Evolutionary conservation across 306 rosid species (phyloP).

Genomic region (Medicago truncatula): DNA sequence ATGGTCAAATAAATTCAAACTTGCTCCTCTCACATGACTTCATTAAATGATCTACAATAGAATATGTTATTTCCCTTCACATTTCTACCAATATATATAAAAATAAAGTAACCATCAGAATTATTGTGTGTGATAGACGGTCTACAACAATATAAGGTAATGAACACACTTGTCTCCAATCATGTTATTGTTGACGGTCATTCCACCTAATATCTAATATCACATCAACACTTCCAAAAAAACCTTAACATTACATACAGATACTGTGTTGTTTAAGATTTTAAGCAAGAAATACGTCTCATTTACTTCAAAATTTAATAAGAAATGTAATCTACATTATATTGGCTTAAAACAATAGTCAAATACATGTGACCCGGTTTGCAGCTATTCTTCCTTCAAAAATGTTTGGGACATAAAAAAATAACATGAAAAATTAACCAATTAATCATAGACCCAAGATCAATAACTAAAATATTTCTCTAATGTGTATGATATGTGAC

Average conservation of each 20-base stretch:
- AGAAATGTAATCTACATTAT: not conserved
- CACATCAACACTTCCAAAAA: conserved; percentile 3
- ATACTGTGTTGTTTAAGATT: not conserved
- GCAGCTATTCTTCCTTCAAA: no score
- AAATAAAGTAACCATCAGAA: not conserved
- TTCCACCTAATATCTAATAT: conserved; percentile 2
- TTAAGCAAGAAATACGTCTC: not conserved
- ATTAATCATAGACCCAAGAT: not conserved
- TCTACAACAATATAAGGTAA: conserved; percentile 3
- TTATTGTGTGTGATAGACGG: conserved; percentile 9
- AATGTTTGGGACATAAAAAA: no score
- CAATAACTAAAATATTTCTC: not conserved
- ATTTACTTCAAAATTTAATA: not conserved
- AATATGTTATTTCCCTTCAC: conserved; percentile 6
- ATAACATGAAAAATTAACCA: not conserved
- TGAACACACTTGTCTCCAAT: not conserved
- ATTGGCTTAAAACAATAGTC: not conserved
- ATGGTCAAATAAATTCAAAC: conserved; percentile 13
- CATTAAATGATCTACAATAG: conserved; percentile 2
- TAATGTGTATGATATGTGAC: conserved; percentile 1
- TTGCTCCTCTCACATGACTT: conserved; percentile 5
- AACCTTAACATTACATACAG: conserved; percentile 10
- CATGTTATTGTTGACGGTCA: conserved; percentile 5
- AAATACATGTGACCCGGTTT: no score
- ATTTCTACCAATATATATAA: conserved; percentile 14